Evolutionary conservation across 176 grass and related monocot species (phyloP).

Genomic region (Pontederia crassipes): DNA sequence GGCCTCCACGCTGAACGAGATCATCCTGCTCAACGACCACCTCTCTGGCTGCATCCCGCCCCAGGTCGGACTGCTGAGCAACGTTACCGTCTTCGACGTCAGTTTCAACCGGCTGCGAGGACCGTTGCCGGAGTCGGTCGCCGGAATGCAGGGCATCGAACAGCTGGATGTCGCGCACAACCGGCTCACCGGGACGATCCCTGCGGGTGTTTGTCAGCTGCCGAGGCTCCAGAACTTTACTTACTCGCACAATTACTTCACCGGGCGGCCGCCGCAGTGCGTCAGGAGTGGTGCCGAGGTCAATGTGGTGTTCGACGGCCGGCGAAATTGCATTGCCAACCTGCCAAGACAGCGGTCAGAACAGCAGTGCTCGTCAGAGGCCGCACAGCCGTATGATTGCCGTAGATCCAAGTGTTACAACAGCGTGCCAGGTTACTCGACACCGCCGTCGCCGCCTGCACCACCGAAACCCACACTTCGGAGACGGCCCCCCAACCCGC

Average conservation of each 20-base stretch:
- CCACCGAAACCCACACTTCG: background rate
- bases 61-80: conserved; percentile 41
- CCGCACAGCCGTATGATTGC: conserved; percentile 62
- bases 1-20: conserved; percentile 56
- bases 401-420: conserved; percentile 58
- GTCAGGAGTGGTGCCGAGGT: background rate
- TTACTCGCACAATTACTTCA: conserved; percentile 68
- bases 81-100: conserved; percentile 68
- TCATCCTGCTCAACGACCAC: conserved; percentile 54
- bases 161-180: conserved; percentile 53
- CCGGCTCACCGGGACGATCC: conserved; percentile 43
- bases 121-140: conserved; percentile 11
- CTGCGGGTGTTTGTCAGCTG: conserved; percentile 35
- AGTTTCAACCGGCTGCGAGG: conserved; percentile 64
- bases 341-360: conserved; percentile 27
- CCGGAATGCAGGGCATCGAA: conserved; percentile 29
- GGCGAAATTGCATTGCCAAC: conserved; percentile 60
- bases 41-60: conserved; percentile 49
- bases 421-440: background rate
- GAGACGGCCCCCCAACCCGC: background rate
- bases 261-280: conserved; percentile 19
- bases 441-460: conserved; percentile 7
- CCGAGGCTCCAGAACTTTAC: conserved; percentile 44
- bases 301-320: conserved; percentile 29
- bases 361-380: conserved; percentile 36